These are phyloP conservation scores for Calonectria pseudoturangicola DNA, from an alignment of 2,329 filamentous ascomycete species.

Conservation along the genomic window DNA sequence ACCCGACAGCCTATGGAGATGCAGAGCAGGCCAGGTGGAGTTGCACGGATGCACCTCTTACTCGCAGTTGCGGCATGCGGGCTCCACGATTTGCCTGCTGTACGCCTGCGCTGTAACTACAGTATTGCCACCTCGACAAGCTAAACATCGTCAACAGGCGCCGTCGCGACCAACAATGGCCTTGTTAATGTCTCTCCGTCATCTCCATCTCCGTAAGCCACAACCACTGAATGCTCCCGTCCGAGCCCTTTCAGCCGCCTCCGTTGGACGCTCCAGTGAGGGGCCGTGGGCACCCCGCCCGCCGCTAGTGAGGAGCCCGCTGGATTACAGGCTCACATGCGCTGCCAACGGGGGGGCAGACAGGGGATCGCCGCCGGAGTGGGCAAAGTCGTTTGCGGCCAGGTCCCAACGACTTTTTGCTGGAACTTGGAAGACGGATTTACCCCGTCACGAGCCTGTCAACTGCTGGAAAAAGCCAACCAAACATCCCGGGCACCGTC, in stretches of 20 bases:
- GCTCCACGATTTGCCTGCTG: conserved; percentile 28
- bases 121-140: conserved; percentile 17
- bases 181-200: conserved; percentile 24
- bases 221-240: conserved; percentile 33
- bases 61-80: conserved; percentile 37
- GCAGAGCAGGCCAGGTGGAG: conserved; percentile 24
- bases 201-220: conserved; percentile 30
- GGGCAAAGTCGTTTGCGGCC: conserved; percentile 1
- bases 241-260: conserved; percentile 31
- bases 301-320: conserved; percentile 33
- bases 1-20: conserved; percentile 16
- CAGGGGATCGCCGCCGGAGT: background rate
- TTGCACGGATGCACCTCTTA: conserved; percentile 39
- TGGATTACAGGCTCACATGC: conserved; percentile 34
- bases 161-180: background rate
- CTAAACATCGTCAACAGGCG: conserved; percentile 27
- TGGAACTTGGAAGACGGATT: conserved; percentile 5
- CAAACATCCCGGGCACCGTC: conserved; percentile 3
- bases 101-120: conserved; percentile 26
- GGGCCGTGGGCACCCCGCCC: conserved; percentile 32
- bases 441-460: background rate
- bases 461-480: background rate
- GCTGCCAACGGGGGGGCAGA: conserved; percentile 29
- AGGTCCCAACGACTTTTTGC: conserved; percentile 10
- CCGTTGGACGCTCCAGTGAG: conserved; percentile 34